phyloP scores from a whole-genome alignment of 148 eudicot species.

The Pouteria glomerata region DNA sequence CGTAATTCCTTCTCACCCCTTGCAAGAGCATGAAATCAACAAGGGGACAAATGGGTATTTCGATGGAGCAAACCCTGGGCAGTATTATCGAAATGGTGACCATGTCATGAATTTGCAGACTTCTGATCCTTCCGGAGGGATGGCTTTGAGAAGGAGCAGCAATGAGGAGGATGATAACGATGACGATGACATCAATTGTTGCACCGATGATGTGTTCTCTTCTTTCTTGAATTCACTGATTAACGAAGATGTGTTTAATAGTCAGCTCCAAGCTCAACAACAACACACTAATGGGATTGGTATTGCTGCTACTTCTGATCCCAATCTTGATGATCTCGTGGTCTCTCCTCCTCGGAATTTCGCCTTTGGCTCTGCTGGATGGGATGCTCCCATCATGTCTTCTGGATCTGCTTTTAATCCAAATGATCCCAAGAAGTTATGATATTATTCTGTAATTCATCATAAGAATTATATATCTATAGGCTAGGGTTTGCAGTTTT shows the following conservation, averaged over 20 bases:
- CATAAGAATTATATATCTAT: background rate
- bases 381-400: constrained; percentile 34
- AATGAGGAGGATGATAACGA: constrained; percentile 6
- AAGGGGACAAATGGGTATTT: constrained; percentile 7
- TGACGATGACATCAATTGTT: constrained; percentile 10
- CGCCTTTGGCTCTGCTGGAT: constrained; percentile 19
- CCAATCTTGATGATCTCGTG: constrained; percentile 14
- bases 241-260: constrained; percentile 33
- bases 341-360: constrained; percentile 8
- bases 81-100: too few species aligned
- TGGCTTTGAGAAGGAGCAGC: constrained; percentile 2
- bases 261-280: constrained; percentile 19
- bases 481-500: background rate
- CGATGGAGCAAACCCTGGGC: too few species aligned
- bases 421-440: constrained; percentile 8
- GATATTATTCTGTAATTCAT: background rate
- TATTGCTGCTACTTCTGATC: background rate
- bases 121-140: constrained; percentile 4
- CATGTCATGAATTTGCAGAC: constrained; percentile 4
- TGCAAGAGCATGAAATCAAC: background rate
- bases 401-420: constrained; percentile 8
- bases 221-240: constrained; percentile 49
- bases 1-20: background rate
- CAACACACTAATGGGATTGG: constrained; percentile 1
- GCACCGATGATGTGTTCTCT: constrained; percentile 33